These are phyloP conservation scores for Sarcodon aspratus DNA, from an alignment of 768 basidiomycete genomes.

Conservation along the genomic window DNA sequence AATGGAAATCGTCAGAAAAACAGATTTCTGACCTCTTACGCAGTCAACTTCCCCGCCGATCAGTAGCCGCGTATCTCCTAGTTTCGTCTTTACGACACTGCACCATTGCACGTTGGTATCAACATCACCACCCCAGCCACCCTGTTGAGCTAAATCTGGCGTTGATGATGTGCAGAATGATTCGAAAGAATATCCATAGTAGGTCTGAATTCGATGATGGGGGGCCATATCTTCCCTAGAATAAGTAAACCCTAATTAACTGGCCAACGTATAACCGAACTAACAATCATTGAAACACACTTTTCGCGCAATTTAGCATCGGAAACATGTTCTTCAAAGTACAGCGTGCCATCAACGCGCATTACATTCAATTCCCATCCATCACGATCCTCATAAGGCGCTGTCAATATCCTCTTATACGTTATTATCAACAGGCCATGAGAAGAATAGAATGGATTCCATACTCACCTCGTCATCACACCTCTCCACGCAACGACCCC, in stretches of 20 bases:
- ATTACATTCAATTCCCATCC: constrained; percentile 79
- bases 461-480: constrained; percentile 68
- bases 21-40: constrained; percentile 42
- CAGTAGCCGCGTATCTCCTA: constrained; percentile 58
- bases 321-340: constrained; percentile 61
- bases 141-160: constrained; percentile 13
- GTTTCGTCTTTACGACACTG: constrained; percentile 76
- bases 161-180: constrained; percentile 61
- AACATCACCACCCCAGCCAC: constrained; percentile 71
- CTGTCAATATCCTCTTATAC: constrained; percentile 62
- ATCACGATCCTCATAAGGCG: constrained; percentile 76
- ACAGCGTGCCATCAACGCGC: constrained; percentile 56
- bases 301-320: constrained; percentile 52
- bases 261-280: background rate
- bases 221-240: constrained; percentile 55
- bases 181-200: constrained; percentile 87
- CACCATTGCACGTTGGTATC: constrained; percentile 91
- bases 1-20: background rate
- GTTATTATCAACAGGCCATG: constrained; percentile 11
- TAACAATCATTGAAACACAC: constrained; percentile 27
- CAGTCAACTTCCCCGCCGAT: constrained; percentile 92
- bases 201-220: constrained; percentile 51
- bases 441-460: background rate
- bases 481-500: constrained; percentile 69
- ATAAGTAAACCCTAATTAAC: background rate